phyloP scores from a whole-genome alignment of 441 rosid species.

The Bruguiera hainesii region DNA sequence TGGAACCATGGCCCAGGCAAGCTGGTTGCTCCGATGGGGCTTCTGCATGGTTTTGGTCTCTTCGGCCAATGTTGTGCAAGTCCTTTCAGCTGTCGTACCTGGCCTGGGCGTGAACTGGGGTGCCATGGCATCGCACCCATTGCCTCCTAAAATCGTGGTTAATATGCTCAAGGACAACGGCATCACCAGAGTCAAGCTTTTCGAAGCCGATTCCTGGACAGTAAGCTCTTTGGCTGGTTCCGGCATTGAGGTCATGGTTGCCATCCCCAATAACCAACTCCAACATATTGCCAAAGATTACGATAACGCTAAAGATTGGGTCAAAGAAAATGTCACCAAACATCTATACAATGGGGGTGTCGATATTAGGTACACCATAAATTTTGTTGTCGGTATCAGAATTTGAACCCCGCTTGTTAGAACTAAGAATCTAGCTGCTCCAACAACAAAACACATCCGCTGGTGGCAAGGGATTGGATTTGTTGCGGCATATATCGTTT shows the following conservation, averaged over 20 bases:
- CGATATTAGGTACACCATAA: constrained; percentile 47
- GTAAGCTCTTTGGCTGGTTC: constrained; percentile 51
- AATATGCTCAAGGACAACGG: constrained; percentile 71
- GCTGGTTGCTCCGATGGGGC: constrained; percentile 19
- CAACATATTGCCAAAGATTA: constrained; percentile 26
- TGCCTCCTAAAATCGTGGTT: constrained; percentile 54
- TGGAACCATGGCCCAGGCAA: constrained; percentile 17
- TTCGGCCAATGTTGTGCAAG: constrained; percentile 15
- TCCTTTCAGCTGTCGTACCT: constrained; percentile 13
- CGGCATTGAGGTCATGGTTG: constrained; percentile 70
- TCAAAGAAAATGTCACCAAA: constrained; percentile 54
- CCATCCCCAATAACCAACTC: constrained; percentile 68
- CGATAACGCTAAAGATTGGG: constrained; percentile 64
- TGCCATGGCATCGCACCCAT: constrained; percentile 52
- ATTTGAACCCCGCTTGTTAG: no score
- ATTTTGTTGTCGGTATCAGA: no score
- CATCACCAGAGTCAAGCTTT: constrained; percentile 61
- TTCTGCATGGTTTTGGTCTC: constrained; percentile 21
- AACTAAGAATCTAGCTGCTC: no score
- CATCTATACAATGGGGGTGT: constrained; percentile 50
- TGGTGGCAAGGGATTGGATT: neutral
- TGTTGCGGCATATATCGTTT: neutral
- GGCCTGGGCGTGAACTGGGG: constrained; percentile 92
- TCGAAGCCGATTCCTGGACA: constrained; percentile 56
- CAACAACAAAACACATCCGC: no score